phyloP scores from a whole-genome alignment of 306 rosid genomes.

The Parietaria judaica region DNA sequence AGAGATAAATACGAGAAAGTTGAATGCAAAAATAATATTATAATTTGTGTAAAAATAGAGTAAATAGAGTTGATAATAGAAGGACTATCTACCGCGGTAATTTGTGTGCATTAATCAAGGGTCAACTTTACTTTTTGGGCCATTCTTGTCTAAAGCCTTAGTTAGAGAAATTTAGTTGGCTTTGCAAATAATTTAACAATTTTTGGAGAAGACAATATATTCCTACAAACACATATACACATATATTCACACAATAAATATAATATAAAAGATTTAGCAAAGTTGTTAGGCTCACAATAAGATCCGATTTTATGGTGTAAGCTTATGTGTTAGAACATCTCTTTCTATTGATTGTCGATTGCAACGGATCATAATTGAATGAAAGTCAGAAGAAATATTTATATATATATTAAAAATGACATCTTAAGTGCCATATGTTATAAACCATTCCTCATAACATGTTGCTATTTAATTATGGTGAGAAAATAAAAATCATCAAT shows the following conservation, averaged over 20 bases:
- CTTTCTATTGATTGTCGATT: conserved; percentile 5
- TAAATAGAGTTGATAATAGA: too few species aligned
- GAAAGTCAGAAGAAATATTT: neutral
- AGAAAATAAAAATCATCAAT: neutral
- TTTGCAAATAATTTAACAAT: too few species aligned
- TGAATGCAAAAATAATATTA: too few species aligned
- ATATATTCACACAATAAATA: neutral
- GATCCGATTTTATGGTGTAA: neutral
- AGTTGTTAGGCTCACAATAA: neutral
- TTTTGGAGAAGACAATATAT: neutral
- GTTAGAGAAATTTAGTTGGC: too few species aligned
- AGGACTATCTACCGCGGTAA: too few species aligned
- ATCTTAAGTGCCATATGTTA: neutral
- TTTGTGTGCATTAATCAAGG: too few species aligned
- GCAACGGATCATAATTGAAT: neutral
- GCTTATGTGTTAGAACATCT: neutral
- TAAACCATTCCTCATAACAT: neutral
- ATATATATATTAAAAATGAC: neutral
- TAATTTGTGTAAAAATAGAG: too few species aligned
- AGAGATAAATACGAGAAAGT: too few species aligned
- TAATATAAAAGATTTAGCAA: neutral
- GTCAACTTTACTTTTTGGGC: too few species aligned
- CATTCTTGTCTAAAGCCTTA: too few species aligned
- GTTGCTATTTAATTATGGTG: neutral
- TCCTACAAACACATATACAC: neutral